Base-by-base conservation (phyloP, 768 basidiomycete species). In the Macrolepiota albuminosa region DNA sequence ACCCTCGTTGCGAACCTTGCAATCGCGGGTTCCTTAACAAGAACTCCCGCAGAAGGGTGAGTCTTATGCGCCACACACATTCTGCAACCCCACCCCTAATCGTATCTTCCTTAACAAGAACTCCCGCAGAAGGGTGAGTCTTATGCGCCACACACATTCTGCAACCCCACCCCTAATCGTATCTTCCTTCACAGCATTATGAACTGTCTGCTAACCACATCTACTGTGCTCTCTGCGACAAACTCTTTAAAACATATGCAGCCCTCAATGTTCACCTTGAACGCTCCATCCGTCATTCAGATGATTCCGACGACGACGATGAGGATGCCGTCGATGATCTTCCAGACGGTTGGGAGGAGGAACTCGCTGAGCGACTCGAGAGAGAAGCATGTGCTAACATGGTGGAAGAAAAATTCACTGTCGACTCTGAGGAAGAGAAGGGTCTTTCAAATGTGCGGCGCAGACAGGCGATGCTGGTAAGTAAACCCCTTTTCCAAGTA, bases 291-390 rank as follows among this genome's bases (percentile, higher is more conserved):
- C 53, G 51, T 11, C 59, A 63, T 18, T 52, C 59, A 24, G 56
- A 56, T 40, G 59, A 63, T 50, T 63, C 59, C 1, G 62, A 63
- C 33, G 55, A 57, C 4, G 57, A 57, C 1, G 46, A 54, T 6
- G 58, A 58, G 14, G 49, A 34, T 5, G 51, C 51, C 4, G 21
- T 53, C 9, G 53, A 60, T 24, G 24, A 37, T 21, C 43, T n/a
- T 34, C 52, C 61, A 5, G 47, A 40, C 8, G 61, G 61, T 3
- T 63, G 61, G 61, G 61, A 63, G 37, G 61, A 63, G 21, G 61
- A 59, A 2, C 36, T 63, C 8, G 58, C 58, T 13, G 54, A 39
- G 3, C 29, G 47, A 6, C 50, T 37, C 7, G 58, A 59, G 8
- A 56, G n/a, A 37, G 58, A 45, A n/a, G 54, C 50, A 16, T 43